Base-by-base conservation (phyloP, 108 stramenopile genomes). In the Cyclostephanos tholiformis region DNA sequence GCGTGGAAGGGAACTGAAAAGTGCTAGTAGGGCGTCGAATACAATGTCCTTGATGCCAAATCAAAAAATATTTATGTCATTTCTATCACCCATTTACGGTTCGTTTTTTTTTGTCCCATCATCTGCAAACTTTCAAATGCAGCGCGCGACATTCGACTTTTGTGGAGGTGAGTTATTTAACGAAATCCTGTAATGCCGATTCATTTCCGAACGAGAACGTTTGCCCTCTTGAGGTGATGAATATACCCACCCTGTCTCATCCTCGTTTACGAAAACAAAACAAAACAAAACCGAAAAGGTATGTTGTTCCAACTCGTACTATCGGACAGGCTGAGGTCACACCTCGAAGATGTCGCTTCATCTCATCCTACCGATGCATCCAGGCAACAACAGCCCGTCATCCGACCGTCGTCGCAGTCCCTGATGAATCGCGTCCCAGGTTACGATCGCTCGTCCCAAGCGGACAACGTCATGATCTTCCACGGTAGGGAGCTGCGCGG, bases 301-400 rank as follows among this genome's bases (percentile, higher is more conserved):
- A 91, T 91, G 89, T 87, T 88, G 87, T 91, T 91, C 43, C 89
- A 91, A 76, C 60, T 93, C 30, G 83, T 79, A 8, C 86, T 93
- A 11, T 75, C 86, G n/a, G 71, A 87, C 19, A 85, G 82, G 65
- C 81, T 92, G 0, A 53, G 77, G 23, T 70, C 73, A 4, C 80
- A 88, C 60, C 84, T 92, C 59, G 73, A 66, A 43, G 53, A 61
- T 14, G 72, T 86, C 4, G 76, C 85, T 1, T 32, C 60, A n/a
- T 52, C 43, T 4, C 16, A 53, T 17, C 44, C 46, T 6, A 16
- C 62, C 19, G 27, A 23, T 23, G 55, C n/a, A 41, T 30, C 22
- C 30, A 63, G 35, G 35, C 32, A 17, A 9, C 22, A 70, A 48
- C 83, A 86, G 70, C 84, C 82, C 32, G 41, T 60, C 22, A 69